phyloP scores from a whole-genome alignment of 2,329 filamentous ascomycete genomes.

The Colletotrichum gigasporum region DNA sequence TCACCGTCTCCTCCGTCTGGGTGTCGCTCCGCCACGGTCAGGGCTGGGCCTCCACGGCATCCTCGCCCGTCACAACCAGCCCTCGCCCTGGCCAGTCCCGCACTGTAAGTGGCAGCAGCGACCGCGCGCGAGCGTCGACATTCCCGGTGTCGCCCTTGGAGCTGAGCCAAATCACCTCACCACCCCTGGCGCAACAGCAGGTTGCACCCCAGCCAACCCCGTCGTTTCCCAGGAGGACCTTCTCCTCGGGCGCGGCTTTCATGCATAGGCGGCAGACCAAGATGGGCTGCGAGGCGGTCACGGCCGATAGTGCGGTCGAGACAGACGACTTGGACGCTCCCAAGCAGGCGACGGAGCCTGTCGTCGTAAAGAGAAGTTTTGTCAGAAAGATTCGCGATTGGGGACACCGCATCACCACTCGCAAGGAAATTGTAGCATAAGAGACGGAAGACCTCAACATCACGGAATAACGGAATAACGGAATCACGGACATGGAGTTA shows the following conservation, averaged over 20 bases:
- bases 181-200: slow-evolving; percentile 19
- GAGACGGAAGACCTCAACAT: not conserved
- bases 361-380: slow-evolving; percentile 19
- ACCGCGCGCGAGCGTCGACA: slow-evolving; percentile 22
- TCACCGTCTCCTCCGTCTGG: slow-evolving; percentile 37
- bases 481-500: not conserved
- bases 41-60: slow-evolving; percentile 30
- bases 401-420: slow-evolving; percentile 22
- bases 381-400: slow-evolving; percentile 25
- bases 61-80: not conserved
- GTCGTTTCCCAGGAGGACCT: slow-evolving; percentile 29
- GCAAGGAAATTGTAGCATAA: slow-evolving; percentile 12
- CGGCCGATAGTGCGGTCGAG: not conserved
- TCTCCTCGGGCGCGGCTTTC: slow-evolving; percentile 37
- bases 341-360: not conserved
- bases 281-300: slow-evolving; percentile 23
- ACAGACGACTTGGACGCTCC: slow-evolving; percentile 12
- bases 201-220: not conserved
- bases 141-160: slow-evolving; percentile 17
- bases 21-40: slow-evolving; percentile 35
- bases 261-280: slow-evolving; percentile 35
- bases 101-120: slow-evolving; percentile 5
- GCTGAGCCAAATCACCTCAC: not conserved
- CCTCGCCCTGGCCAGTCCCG: slow-evolving; percentile 12
- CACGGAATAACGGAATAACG: no score